phyloP scores from a whole-genome alignment of 352 stramenopile genomes.

The Pythium grandisporangium region DNA sequence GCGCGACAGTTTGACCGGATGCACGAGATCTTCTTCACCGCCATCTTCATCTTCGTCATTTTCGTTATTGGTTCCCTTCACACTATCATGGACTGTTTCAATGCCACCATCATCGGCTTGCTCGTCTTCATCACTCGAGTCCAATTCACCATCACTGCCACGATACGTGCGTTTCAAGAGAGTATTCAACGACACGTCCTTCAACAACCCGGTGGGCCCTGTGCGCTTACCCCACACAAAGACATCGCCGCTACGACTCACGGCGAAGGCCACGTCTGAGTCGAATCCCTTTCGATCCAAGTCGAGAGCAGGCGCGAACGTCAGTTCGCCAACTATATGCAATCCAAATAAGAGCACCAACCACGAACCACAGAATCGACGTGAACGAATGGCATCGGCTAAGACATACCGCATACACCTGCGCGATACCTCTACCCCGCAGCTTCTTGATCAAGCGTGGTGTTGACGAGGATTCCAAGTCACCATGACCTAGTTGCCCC shows the following conservation, averaged over 20 bases:
- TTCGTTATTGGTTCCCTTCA: constrained; percentile 10
- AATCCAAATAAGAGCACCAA: no score
- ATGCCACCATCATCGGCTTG: constrained; percentile 1
- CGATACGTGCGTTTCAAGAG: constrained; percentile 32
- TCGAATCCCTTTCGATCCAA: constrained; percentile 63
- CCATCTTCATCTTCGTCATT: constrained; percentile 29
- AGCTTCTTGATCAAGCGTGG: constrained; percentile 65
- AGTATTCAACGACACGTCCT: constrained; percentile 14
- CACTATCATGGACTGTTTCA: constrained; percentile 6
- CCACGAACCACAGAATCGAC: no score
- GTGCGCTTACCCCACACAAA: constrained; percentile 72
- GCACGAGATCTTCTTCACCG: constrained; percentile 54
- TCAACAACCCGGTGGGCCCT: constrained; percentile 43
- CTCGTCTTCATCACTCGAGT: constrained; percentile 43
- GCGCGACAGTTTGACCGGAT: constrained; percentile 50
- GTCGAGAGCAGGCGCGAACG: no score
- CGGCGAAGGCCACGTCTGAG: constrained; percentile 68
- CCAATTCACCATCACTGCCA: constrained; percentile 14
- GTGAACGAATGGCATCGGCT: no score
- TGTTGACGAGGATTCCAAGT: constrained; percentile 42
- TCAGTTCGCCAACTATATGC: no score
- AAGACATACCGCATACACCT: constrained; percentile 72
- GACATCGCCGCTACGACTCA: constrained; percentile 58
- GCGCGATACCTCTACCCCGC: constrained; percentile 46
- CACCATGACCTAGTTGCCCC: constrained; percentile 64